Percentiles rank a stretch among this genome's conserved stretches.
Evolutionary conservation across 2,329 filamentous ascomycete genomes (phyloP).

Genomic region (Cyphellophora europaea): DNA sequence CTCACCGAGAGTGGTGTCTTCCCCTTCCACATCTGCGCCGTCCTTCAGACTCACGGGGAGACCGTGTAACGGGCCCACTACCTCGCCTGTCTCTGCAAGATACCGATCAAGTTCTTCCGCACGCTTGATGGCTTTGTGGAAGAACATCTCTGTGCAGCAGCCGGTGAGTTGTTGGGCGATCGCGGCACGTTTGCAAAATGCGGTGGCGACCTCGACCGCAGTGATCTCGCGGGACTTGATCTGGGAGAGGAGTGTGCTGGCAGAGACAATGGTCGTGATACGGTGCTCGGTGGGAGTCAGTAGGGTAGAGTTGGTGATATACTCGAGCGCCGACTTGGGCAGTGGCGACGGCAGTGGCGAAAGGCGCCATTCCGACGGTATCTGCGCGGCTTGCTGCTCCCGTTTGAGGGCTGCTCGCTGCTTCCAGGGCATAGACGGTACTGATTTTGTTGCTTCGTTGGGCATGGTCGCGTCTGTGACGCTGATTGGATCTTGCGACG

Average conservation of each 20-base stretch:
- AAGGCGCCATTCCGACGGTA: background rate
- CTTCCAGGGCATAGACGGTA: constrained; percentile 12
- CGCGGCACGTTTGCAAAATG: constrained; percentile 44
- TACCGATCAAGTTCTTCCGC: constrained; percentile 21
- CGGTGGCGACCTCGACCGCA: constrained; percentile 38
- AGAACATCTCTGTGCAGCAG: constrained; percentile 24
- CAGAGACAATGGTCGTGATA: constrained; percentile 3
- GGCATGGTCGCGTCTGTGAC: background rate
- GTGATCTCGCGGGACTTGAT: constrained; percentile 5
- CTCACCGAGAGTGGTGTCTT: constrained; percentile 14
- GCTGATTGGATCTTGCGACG: background rate
- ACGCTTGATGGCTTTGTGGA: constrained; percentile 19
- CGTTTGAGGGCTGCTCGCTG: constrained; percentile 11
- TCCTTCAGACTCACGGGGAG: constrained; percentile 48
- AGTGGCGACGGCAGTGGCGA: background rate
- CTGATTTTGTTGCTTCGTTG: constrained; percentile 1
- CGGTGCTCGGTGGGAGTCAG: constrained; percentile 2
- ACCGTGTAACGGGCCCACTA: constrained; percentile 58
- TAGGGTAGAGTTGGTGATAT: constrained; percentile 17
- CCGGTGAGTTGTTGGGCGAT: constrained; percentile 27
- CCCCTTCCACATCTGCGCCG: constrained; percentile 5
- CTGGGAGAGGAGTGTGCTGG: constrained; percentile 19
- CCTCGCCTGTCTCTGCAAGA: constrained; percentile 22
- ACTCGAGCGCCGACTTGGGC: background rate
- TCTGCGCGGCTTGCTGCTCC: constrained; percentile 7